Conservation (phyloP, 352 stramenopile genomes). For the Blastocystis sp. region DNA sequence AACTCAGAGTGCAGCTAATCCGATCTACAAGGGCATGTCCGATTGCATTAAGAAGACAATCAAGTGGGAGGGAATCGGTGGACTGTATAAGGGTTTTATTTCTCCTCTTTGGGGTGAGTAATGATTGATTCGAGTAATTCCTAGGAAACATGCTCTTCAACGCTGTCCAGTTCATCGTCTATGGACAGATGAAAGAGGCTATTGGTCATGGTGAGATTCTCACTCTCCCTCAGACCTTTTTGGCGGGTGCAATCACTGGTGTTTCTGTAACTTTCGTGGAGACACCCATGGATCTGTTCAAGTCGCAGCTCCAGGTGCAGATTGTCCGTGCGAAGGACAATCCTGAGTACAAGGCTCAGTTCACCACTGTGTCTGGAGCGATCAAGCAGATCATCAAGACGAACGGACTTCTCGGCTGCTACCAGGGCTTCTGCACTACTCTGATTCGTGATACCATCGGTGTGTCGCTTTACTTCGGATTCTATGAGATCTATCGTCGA, state of each 20-base stretch:
- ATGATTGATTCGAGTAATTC: not conserved
- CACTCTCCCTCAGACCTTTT: slow-evolving; percentile 26
- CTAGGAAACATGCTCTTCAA: slow-evolving; percentile 58
- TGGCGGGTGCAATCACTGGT: slow-evolving; percentile 51
- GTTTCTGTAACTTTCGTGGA: slow-evolving; percentile 54
- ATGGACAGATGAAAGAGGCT: slow-evolving; percentile 48
- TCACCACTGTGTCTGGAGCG: not conserved
- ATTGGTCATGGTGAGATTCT: slow-evolving; percentile 46
- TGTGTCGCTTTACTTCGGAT: slow-evolving; percentile 58
- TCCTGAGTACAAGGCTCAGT: slow-evolving; percentile 59
- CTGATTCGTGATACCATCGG: slow-evolving; percentile 47
- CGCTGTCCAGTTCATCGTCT: slow-evolving; percentile 55
- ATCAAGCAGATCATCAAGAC: slow-evolving; percentile 53
- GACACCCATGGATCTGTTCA: slow-evolving; percentile 60
- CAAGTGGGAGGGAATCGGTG: slow-evolving; percentile 43
- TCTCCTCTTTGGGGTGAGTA: slow-evolving; percentile 42
- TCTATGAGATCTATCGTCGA: slow-evolving; percentile 51
- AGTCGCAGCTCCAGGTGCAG: slow-evolving; percentile 58
- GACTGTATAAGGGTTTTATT: slow-evolving; percentile 55
- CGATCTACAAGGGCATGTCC: slow-evolving; percentile 46
- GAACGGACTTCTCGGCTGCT: slow-evolving; percentile 49
- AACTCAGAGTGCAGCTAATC: slow-evolving; percentile 29
- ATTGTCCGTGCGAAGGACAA: slow-evolving; percentile 52
- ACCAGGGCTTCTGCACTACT: slow-evolving; percentile 58
- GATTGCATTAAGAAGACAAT: slow-evolving; percentile 60